phyloP scores from a whole-genome alignment of 148 eudicot species.

The Linanthus parryae region DNA sequence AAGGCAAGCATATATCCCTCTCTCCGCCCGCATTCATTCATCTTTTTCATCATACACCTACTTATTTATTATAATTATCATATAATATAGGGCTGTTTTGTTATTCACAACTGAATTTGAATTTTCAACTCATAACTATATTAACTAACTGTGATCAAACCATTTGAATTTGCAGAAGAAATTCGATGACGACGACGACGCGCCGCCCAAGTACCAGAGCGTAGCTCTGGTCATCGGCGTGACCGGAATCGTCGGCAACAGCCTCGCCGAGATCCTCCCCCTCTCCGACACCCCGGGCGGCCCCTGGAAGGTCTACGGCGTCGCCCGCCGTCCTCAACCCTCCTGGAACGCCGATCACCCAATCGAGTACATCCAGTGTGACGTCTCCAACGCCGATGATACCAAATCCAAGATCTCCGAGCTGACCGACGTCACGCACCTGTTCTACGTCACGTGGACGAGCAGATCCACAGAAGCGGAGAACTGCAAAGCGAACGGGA shows the following conservation, averaged over 20 bases:
- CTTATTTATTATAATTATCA: not conserved
- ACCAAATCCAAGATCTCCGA: conserved; percentile 41
- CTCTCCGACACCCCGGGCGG: conserved; percentile 71
- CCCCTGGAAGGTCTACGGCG: conserved; percentile 88
- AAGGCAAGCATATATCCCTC: conserved; percentile 13
- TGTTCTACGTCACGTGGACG: conserved; percentile 95
- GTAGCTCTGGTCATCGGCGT: conserved; percentile 62
- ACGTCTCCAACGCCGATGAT: conserved; percentile 48
- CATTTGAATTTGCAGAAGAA: conserved; percentile 47
- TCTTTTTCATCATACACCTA: not conserved
- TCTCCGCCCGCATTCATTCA: too few species aligned
- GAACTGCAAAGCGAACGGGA: conserved; percentile 71
- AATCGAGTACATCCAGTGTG: conserved; percentile 72
- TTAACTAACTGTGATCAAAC: too few species aligned
- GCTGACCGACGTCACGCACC: conserved; percentile 60
- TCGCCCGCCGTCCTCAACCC: conserved; percentile 48
- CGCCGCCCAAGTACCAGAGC: conserved; percentile 36
- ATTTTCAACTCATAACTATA: too few species aligned
- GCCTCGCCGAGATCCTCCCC: conserved; percentile 72
- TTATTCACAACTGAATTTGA: too few species aligned
- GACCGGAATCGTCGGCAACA: conserved; percentile 70
- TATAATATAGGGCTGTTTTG: not conserved
- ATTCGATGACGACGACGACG: conserved; percentile 30
- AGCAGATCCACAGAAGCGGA: conserved; percentile 59
- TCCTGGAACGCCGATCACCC: conserved; percentile 26